Evolutionary conservation across 768 basidiomycete genomes (phyloP).

Genomic region (Leccinellum rugosiceps): DNA sequence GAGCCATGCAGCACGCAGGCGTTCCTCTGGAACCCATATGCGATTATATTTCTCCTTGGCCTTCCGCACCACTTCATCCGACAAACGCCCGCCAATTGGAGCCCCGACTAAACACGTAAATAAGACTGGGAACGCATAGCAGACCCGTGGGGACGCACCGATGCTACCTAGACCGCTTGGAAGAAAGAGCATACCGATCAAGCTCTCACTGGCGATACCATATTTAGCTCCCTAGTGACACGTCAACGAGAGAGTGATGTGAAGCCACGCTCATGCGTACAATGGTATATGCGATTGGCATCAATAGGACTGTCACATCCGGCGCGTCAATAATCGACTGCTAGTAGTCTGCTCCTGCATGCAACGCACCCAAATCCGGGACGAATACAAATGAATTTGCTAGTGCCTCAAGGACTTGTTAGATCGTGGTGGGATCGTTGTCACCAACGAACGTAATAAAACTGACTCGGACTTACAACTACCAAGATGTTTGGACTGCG

Average conservation of each 20-base stretch:
- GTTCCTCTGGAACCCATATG: slow-evolving; percentile 66
- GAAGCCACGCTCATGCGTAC: slow-evolving; percentile 34
- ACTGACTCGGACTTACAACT: slow-evolving; percentile 48
- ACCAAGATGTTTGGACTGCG: slow-evolving; percentile 57
- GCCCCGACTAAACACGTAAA: slow-evolving; percentile 47
- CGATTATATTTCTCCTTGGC: slow-evolving; percentile 51
- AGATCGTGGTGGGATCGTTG: not conserved
- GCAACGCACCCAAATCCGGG: slow-evolving; percentile 35
- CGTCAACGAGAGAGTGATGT: not conserved
- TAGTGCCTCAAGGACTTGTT: slow-evolving; percentile 34
- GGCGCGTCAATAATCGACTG: not conserved
- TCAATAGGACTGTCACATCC: slow-evolving; percentile 37
- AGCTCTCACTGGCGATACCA: slow-evolving; percentile 18
- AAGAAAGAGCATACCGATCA: slow-evolving; percentile 27
- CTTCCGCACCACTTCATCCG: slow-evolving; percentile 49
- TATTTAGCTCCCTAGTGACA: slow-evolving; percentile 43
- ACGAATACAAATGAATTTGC: slow-evolving; percentile 32
- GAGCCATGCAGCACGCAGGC: slow-evolving; percentile 50
- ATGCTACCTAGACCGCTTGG: slow-evolving; percentile 27
- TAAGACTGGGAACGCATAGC: not conserved
- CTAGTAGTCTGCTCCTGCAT: too few species aligned
- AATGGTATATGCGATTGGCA: slow-evolving; percentile 66
- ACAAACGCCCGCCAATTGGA: slow-evolving; percentile 54
- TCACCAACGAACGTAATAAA: not conserved
- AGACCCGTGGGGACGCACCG: slow-evolving; percentile 7